Evolutionary conservation across 139 green algal species (phyloP).

Genomic region (Edaphochlamys debaryana): DNA sequence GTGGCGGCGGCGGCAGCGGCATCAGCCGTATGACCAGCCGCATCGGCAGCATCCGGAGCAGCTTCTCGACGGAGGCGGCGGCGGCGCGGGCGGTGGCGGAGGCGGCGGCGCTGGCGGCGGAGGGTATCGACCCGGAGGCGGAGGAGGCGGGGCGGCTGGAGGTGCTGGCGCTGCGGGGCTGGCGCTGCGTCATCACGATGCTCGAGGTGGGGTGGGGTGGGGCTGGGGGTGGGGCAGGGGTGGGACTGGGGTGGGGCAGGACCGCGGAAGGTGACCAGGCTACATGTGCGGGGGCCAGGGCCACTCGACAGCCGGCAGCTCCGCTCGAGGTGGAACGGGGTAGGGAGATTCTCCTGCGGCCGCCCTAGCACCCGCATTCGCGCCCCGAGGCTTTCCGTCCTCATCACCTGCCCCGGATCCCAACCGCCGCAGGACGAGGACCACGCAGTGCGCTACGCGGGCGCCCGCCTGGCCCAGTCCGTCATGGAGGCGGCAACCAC

Average conservation of each 20-base stretch:
- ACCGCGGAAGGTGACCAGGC: too few species aligned
- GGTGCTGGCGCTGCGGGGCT: conserved; percentile 53
- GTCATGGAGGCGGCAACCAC: conserved; percentile 21
- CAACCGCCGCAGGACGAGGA: conserved; percentile 94
- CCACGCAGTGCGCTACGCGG: conserved; percentile 58
- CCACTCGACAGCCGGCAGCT: too few species aligned
- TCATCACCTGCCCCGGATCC: too few species aligned
- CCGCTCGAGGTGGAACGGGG: too few species aligned
- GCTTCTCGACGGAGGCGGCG: too few species aligned
- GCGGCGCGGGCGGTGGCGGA: background rate
- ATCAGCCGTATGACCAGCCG: background rate
- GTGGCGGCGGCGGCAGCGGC: background rate
- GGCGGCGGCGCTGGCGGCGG: background rate
- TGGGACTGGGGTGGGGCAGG: too few species aligned
- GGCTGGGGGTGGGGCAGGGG: too few species aligned
- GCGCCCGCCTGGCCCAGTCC: conserved; percentile 35
- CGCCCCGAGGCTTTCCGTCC: too few species aligned
- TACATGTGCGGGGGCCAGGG: too few species aligned
- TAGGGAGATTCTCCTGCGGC: too few species aligned
- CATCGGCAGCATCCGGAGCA: too few species aligned
- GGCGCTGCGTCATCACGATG: conserved; percentile 47
- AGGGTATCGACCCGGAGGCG: background rate
- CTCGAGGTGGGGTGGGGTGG: conserved; percentile 11
- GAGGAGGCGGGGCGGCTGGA: background rate
- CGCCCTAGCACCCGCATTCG: too few species aligned